Base-by-base conservation (phyloP, 2,329 filamentous ascomycete species). In the Colletotrichum sp. region DNA sequence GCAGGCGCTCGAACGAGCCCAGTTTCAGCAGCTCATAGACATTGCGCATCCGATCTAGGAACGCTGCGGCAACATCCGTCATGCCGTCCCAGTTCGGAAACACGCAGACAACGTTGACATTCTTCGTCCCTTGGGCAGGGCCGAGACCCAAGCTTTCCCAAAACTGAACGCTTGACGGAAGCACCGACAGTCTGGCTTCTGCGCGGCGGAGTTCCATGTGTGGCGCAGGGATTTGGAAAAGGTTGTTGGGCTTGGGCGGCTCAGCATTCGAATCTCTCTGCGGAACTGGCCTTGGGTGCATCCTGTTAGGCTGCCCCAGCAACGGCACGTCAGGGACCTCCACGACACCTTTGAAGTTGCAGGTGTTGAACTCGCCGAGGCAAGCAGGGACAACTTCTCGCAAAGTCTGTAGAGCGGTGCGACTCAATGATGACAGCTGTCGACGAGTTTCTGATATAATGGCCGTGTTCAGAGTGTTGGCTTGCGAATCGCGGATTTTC, bases 101-200 rank as follows among this genome's bases (percentile, higher is more conserved):
- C 3, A 97, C 87, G 81, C 94, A 95, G 64, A 95, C 90, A 0
- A 92, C 90, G 44, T 90, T 89, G 34, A 97, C 86, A 76, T 96
- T 91, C 82, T 98, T 98, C 9, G 88, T 81, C 1, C 94, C 94
- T 75, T 91, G 91, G 10, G 91, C 91, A 5, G 95, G 95, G 3
- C 92, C 92, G 3, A 98, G 88, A 1, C 95, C 94, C 21, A 98
- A 86, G 63, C 93, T 92, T 81, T 97, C 95, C 95, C 95, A 98
- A 81, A 97, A 98, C 1, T 90, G 86, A 24, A 96, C 86, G 1
- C 94, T 93, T 1, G 95, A 91, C 3, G 95, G 94, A 26, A 96
- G 87, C 52, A 98, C 88, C 13, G 95, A 95, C 72, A 96, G 90
- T 64, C 90, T 91, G 3, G 89, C 89, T 52, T 95, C 93, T 24